These are phyloP conservation scores for Eucalyptus coolabah DNA, from an alignment of 345 rosid species.

Conservation along the genomic window DNA sequence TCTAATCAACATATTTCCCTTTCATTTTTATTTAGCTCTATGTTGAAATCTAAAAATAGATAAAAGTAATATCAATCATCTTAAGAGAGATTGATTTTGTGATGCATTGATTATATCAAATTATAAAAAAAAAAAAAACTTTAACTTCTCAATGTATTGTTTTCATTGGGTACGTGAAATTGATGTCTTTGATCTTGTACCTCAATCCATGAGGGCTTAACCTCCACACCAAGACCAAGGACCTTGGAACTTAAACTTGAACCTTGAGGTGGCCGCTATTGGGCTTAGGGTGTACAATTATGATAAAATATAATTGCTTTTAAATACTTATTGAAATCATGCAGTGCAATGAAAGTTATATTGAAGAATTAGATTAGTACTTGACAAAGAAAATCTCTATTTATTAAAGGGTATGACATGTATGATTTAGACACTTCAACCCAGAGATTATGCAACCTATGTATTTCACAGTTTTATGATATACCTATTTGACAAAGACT, in stretches of 20 bases:
- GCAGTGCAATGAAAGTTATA: not conserved
- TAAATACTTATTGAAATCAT: not conserved
- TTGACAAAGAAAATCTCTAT: not conserved
- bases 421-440: not conserved
- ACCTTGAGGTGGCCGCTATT: not conserved
- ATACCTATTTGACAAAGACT: not conserved
- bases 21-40: not conserved
- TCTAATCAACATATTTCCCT: rapidly evolving
- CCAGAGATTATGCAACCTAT: not conserved
- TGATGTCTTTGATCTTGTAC: not conserved
- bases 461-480: not conserved
- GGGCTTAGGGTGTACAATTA: not conserved
- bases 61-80: not conserved
- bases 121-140: not conserved
- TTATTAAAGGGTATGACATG: not conserved
- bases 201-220: not conserved
- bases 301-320: no score
- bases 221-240: not conserved
- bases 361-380: not conserved
- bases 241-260: not conserved
- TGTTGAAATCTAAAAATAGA: not conserved
- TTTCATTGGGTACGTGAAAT: rapidly evolving
- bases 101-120: not conserved
- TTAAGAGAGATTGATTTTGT: not conserved
- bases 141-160: not conserved